These are phyloP conservation scores for Phytophthora meadii DNA, from an alignment of 352 stramenopile species.

Conservation along the genomic window DNA sequence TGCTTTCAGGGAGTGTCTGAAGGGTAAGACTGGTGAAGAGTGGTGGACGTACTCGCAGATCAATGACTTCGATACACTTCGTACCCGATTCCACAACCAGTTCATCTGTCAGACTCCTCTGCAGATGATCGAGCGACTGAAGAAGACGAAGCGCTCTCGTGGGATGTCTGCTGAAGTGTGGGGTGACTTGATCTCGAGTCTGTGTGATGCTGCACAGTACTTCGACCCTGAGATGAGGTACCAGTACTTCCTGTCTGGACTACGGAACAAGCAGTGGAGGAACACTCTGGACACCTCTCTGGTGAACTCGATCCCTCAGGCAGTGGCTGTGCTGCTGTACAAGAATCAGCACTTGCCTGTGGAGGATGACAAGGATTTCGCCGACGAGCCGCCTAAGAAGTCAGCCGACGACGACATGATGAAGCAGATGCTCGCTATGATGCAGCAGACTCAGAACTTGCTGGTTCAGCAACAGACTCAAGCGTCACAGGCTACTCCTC, in stretches of 20 bases:
- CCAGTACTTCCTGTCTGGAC: background rate
- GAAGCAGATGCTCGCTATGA: background rate
- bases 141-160: background rate
- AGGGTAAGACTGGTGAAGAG: background rate
- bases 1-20: no score
- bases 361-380: no score
- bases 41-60: background rate
- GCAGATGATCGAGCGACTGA: constrained; percentile 6
- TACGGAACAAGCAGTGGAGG: background rate
- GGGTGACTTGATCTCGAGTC: background rate
- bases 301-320: constrained; percentile 1
- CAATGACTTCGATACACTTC: background rate
- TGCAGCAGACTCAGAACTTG: background rate
- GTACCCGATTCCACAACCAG: background rate
- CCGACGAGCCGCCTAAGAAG: no score
- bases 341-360: background rate
- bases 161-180: constrained; percentile 1
- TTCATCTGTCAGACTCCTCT: constrained; percentile 5
- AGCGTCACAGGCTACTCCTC: no score
- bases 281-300: background rate
- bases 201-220: background rate
- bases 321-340: background rate
- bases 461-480: background rate
- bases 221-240: background rate
- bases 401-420: background rate